These are phyloP conservation scores for Sugiyamaella smithiae DNA, from an alignment of 805 yeast genomes.

Conservation along the genomic window DNA sequence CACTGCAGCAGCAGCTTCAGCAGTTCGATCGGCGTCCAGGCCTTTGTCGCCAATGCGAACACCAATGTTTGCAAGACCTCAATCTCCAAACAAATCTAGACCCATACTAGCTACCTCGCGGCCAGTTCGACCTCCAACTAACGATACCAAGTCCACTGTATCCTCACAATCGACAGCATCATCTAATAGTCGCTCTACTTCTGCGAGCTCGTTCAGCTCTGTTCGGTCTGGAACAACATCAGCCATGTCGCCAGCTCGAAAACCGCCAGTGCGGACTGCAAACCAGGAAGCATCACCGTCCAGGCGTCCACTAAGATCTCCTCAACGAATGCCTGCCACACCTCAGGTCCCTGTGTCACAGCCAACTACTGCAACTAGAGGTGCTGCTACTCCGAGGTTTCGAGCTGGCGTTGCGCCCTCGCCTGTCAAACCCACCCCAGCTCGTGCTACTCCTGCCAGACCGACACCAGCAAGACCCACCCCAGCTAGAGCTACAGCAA, in stretches of 20 bases:
- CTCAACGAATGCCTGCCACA: not conserved
- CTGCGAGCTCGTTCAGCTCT: not conserved
- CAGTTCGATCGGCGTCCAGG: not conserved
- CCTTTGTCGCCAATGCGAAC: not conserved
- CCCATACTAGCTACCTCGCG: not conserved
- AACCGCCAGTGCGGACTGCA: not conserved
- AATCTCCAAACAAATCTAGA: not conserved
- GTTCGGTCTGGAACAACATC: not conserved
- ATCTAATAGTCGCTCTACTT: not conserved
- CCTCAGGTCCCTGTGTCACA: not conserved
- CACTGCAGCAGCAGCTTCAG: not conserved
- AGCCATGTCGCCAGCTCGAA: not conserved
- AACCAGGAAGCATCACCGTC: not conserved
- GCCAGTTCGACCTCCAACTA: too few species aligned
- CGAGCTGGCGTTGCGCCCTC: too few species aligned
- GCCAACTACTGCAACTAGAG: too few species aligned
- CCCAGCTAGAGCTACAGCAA: not conserved
- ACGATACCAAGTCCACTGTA: too few species aligned
- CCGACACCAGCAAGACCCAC: not conserved
- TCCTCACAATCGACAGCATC: too few species aligned
- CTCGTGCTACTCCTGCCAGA: not conserved
- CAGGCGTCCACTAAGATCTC: not conserved
- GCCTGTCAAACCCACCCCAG: too few species aligned
- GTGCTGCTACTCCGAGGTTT: too few species aligned
- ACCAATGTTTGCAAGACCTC: slow-evolving; percentile 1